phyloP scores from a whole-genome alignment of 768 basidiomycete genomes.

The Tremella mesenterica region DNA sequence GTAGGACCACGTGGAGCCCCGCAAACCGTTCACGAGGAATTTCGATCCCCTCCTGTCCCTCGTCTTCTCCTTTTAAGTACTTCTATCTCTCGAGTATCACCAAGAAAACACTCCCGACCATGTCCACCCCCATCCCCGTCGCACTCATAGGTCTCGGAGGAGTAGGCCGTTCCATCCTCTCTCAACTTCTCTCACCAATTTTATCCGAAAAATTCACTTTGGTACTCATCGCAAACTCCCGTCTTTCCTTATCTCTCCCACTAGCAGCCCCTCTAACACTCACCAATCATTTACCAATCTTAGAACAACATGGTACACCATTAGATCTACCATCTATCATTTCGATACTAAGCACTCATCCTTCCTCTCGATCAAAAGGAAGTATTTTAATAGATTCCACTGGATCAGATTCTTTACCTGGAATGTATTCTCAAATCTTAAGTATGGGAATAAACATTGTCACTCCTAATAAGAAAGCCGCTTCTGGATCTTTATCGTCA shows the following conservation, averaged over 20 bases:
- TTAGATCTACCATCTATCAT: slow-evolving; percentile 50
- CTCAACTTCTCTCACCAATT: slow-evolving; percentile 64
- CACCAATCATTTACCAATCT: slow-evolving; percentile 26
- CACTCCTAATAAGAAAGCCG: slow-evolving; percentile 97
- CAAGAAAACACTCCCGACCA: not conserved
- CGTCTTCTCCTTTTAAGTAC: no score
- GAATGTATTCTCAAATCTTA: slow-evolving; percentile 70
- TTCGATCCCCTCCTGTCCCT: no score
- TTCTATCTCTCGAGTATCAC: no score
- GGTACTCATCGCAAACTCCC: slow-evolving; percentile 47
- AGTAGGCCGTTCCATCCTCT: slow-evolving; percentile 78
- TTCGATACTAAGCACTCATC: slow-evolving; percentile 48
- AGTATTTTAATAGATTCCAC: slow-evolving; percentile 84
- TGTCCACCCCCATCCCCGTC: slow-evolving; percentile 47
- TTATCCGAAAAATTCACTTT: slow-evolving; percentile 46
- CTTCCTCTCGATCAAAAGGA: slow-evolving; percentile 45
- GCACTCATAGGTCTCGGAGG: slow-evolving; percentile 86
- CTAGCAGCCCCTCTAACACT: slow-evolving; percentile 29
- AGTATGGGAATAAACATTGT: slow-evolving; percentile 71
- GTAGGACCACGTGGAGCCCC: no score
- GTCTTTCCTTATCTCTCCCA: slow-evolving; percentile 39
- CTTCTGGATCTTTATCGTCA: slow-evolving; percentile 60
- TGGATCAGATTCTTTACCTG: slow-evolving; percentile 70
- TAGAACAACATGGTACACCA: slow-evolving; percentile 48
- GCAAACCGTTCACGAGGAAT: no score